Conservation (phyloP, 2,329 filamentous ascomycete genomes). For the Lizonia empirigonia region DNA sequence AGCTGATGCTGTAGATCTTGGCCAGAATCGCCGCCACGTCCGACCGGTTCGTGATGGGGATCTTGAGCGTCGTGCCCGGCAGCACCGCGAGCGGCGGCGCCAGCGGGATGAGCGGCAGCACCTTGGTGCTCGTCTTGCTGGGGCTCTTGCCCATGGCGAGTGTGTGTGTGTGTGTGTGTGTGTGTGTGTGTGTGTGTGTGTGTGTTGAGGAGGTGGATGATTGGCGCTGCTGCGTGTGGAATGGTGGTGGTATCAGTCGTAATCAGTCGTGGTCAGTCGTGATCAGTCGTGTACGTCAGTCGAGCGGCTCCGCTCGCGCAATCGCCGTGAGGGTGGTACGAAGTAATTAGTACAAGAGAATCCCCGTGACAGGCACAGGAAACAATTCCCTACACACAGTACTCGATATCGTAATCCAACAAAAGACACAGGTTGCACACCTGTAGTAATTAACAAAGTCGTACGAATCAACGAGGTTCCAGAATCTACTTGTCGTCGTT, state of each 20-base stretch:
- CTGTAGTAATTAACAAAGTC: too few relatives aligned
- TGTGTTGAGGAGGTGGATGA: too few relatives aligned
- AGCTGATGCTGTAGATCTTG: slow-evolving; percentile 77
- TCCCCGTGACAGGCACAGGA: background rate
- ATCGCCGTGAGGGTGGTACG: slow-evolving; percentile 1
- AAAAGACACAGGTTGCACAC: too few relatives aligned
- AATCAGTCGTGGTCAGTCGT: background rate
- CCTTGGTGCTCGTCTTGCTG: slow-evolving; percentile 43
- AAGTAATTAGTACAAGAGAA: slow-evolving; percentile 6
- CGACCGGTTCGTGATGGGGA: slow-evolving; percentile 80
- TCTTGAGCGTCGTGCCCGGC: slow-evolving; percentile 82
- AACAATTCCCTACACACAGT: too few relatives aligned
- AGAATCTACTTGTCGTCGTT: slow-evolving; percentile 26
- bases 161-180: background rate
- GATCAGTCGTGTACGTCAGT: slow-evolving; percentile 6
- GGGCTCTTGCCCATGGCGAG: slow-evolving; percentile 44
- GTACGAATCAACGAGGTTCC: too few relatives aligned
- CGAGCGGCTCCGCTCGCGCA: slow-evolving; percentile 15
- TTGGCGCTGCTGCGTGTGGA: too few relatives aligned
- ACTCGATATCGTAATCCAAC: too few relatives aligned
- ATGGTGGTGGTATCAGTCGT: background rate
- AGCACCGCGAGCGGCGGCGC: slow-evolving; percentile 80
- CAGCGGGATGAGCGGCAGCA: slow-evolving; percentile 80
- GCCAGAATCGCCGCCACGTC: slow-evolving; percentile 90
- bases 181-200: background rate